Evolutionary conservation across 1,284 basidiomycete genomes (phyloP).

Genomic region (Puccinia novopanici): DNA sequence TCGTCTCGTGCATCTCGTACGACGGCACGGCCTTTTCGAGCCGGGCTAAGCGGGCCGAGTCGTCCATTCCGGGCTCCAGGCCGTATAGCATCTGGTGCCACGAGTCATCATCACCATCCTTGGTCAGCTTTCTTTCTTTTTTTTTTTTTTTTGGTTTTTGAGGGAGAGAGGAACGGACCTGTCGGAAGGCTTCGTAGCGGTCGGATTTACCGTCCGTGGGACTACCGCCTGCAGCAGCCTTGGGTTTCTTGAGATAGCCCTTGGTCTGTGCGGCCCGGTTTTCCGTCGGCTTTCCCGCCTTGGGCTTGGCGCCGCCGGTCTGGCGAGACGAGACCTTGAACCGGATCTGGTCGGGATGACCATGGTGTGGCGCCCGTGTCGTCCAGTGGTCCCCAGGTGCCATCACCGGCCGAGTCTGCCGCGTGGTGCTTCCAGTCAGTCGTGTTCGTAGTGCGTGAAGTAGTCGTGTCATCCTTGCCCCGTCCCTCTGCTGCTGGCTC

Average conservation of each 20-base stretch:
- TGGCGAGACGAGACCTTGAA: conserved; percentile 33
- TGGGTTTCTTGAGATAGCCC: conserved; percentile 49
- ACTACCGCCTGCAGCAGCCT: background rate
- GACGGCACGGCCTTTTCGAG: background rate
- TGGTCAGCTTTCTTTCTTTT: too few species aligned
- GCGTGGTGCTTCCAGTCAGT: background rate
- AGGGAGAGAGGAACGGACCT: conserved; percentile 24
- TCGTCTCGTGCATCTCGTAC: conserved; percentile 45
- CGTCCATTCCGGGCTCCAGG: background rate
- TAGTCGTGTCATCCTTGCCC: conserved; percentile 7
- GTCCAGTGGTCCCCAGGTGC: background rate
- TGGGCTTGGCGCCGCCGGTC: conserved; percentile 29
- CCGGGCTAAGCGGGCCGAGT: background rate
- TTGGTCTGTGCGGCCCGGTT: conserved; percentile 43
- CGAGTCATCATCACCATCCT: too few species aligned
- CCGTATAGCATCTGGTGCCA: conserved; percentile 40
- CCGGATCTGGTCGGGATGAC: conserved; percentile 12
- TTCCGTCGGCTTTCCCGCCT: conserved; percentile 32
- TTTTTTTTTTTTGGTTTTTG: background rate
- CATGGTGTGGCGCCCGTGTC: background rate
- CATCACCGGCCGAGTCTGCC: background rate
- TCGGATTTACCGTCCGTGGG: conserved; percentile 20
- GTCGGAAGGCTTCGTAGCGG: conserved; percentile 31
- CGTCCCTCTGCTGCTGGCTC: too few species aligned
- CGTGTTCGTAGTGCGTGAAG: background rate